Evolutionary conservation across 2,329 filamentous ascomycete species (phyloP), one percentile per base, ranked within the genome.

Genomic region (Paecilomyces sp.): DNA sequence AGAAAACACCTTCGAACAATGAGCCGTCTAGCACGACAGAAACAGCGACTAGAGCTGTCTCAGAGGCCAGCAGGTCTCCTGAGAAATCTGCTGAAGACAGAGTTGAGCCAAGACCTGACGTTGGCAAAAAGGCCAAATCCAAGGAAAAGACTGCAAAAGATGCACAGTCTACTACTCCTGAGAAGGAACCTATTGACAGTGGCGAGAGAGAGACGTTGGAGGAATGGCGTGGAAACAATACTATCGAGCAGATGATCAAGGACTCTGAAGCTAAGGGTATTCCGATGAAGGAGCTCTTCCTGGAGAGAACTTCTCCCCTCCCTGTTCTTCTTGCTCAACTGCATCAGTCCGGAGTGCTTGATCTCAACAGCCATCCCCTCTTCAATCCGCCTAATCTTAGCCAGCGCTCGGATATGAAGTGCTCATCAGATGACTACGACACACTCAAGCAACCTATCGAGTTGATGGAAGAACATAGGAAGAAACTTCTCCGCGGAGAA

Each of bases 321-420:
- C 74, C 75, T 28, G 64, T 68, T 5, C 61, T 77, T 11, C 70
- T 78, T 34, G 73, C 73, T 28, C 69, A 73, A 54, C 71, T 78
- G 58, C 75, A 76, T 62, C 71, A 69, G 59, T 66, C 69, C n/a
- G 71, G 70, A 3, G 63, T 67, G 24, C 61, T 76, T 57, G 75
- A 75, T 62, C 70, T 74, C 33, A 72, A 72, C 66, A 73, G 63
- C 4, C 74, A 74, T 59, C 70, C 74, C 3, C 62, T 77, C 18
- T 77, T 77, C 64, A 77, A 76, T 31, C 75, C 74, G 15, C 63
- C 74, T 52, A 70, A 77, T 65, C 66, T 78, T 59, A 69, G 68
- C 58, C 74, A 77, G 65, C 72, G 77, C 55, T 68, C 67, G 2
- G 76, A 78, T 59, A 76, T 78, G 74, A 77, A 76, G 59, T 77